Base-by-base conservation (phyloP, 352 stramenopile genomes). In the Pythium sukuiense region DNA sequence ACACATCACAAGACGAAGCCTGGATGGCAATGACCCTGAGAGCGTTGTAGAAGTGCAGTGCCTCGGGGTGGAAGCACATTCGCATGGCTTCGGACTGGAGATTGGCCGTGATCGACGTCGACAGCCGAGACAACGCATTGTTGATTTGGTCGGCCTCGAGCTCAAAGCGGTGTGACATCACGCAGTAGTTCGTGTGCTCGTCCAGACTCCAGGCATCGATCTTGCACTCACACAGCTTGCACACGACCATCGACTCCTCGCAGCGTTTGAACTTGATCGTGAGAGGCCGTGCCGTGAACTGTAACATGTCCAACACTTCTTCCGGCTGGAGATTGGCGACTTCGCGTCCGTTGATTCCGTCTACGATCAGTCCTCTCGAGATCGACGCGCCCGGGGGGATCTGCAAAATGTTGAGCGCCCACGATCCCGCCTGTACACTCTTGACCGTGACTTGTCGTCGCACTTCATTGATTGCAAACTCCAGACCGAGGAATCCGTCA, bases 111-210 rank as follows among this genome's bases (percentile, higher is more conserved):
- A 95, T 90, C 0, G 72, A 88, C 1, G 70, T 59, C 2, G 77
- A 79, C 27, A 93, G 62, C 9, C 84, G 85, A 35, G 70, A 63
- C 18, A 95, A 53, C 27, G 76, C 70, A 32, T 78, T 77, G 69
- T 95, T 93, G 58, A 95, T 88, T 27, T 89, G 75, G 52, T 93
- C 86, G 0, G 85, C 83, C 62, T 93, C 80, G 4, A 94, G 65
- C 60, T 93, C 87, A 41, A 93, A 77, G 2, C 83, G 70, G 55
- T 82, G 87, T 30, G 85, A 93, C 67, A 92, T 79, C 18, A 94
- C 80, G 35, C 87, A 95, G 41, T 79, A 94, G 27, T 91, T 86
- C 0, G 81, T 93, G 59, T 95, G 87, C 30, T 91, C 84, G 24
- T 91, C 77, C 60, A 95, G 63, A 14, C 61, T 73, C 32, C 64